Evolutionary conservation across 768 basidiomycete genomes (phyloP).

Genomic region (Lentinula detonsa): DNA sequence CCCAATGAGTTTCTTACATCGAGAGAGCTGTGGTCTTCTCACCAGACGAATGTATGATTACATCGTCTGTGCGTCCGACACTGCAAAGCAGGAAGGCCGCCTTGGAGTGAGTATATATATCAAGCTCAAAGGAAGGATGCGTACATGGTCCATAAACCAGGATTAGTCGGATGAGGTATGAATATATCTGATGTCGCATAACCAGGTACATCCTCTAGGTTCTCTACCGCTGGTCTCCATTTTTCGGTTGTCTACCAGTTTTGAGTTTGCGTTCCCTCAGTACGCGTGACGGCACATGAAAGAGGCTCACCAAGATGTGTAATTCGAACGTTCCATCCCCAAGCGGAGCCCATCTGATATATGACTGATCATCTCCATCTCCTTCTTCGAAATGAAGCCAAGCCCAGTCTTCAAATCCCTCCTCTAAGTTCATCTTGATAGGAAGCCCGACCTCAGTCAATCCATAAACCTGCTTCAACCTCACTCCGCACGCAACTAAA

Average conservation of each 20-base stretch:
- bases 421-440: conserved; percentile 2
- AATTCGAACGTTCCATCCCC: conserved; percentile 8
- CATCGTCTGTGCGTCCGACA: conserved; percentile 25
- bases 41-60: conserved; percentile 22
- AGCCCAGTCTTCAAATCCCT: conserved; percentile 13
- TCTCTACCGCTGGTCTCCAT: conserved; percentile 23
- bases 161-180: conserved; percentile 29
- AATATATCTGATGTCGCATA: conserved; percentile 34
- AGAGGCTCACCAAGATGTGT: conserved; percentile 1
- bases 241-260: conserved; percentile 17
- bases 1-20: conserved; percentile 17
- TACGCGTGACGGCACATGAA: no score
- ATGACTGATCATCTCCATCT: neutral
- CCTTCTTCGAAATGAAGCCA: neutral
- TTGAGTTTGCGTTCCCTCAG: neutral
- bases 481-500: conserved; percentile 14
- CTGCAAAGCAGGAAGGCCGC: conserved; percentile 8
- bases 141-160: conserved; percentile 29
- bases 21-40: conserved; percentile 27
- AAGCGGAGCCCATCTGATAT: neutral
- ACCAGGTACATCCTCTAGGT: conserved; percentile 26
- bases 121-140: conserved; percentile 3
- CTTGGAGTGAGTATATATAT: conserved; percentile 13
- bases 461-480: conserved; percentile 11
- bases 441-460: conserved; percentile 15